These are phyloP conservation scores for Clavulina sp. DNA, from an alignment of 768 basidiomycete genomes.

Conservation along the genomic window DNA sequence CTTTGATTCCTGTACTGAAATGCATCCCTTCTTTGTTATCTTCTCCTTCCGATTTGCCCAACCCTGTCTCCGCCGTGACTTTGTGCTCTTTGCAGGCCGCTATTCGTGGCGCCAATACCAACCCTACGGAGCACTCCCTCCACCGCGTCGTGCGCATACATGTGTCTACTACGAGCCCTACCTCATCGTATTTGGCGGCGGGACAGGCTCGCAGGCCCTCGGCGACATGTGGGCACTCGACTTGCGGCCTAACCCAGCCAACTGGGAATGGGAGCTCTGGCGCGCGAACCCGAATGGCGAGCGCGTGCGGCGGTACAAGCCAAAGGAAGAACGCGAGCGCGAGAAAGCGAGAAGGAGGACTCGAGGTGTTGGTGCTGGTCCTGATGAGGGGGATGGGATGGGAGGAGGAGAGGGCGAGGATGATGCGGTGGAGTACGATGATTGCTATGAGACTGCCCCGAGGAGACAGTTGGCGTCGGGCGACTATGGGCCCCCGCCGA, in stretches of 20 bases:
- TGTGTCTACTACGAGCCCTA: constrained; percentile 53
- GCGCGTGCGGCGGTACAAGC: too few species aligned
- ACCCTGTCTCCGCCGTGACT: too few species aligned
- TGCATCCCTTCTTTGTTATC: too few species aligned
- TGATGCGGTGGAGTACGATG: background rate
- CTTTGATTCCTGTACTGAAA: too few species aligned
- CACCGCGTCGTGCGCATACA: constrained; percentile 75
- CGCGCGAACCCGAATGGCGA: too few species aligned
- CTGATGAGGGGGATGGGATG: too few species aligned
- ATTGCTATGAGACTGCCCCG: too few species aligned
- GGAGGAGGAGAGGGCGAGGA: background rate
- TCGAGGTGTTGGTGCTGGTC: too few species aligned
- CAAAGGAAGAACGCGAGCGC: too few species aligned
- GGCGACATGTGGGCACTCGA: constrained; percentile 85
- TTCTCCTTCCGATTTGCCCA: too few species aligned
- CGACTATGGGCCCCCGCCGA: constrained; percentile 19
- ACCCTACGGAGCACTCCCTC: constrained; percentile 21
- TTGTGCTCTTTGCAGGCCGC: too few species aligned
- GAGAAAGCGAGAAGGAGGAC: constrained; percentile 30
- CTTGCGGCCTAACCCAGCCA: constrained; percentile 26
- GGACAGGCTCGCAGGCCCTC: constrained; percentile 76
- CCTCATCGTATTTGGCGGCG: constrained; percentile 86
- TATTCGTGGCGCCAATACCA: too few species aligned
- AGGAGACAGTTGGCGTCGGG: constrained; percentile 3
- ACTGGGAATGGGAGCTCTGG: constrained; percentile 46